Conservation (phyloP, 2,329 filamentous ascomycete genomes). For the Botrytis pseudocinerea region DNA sequence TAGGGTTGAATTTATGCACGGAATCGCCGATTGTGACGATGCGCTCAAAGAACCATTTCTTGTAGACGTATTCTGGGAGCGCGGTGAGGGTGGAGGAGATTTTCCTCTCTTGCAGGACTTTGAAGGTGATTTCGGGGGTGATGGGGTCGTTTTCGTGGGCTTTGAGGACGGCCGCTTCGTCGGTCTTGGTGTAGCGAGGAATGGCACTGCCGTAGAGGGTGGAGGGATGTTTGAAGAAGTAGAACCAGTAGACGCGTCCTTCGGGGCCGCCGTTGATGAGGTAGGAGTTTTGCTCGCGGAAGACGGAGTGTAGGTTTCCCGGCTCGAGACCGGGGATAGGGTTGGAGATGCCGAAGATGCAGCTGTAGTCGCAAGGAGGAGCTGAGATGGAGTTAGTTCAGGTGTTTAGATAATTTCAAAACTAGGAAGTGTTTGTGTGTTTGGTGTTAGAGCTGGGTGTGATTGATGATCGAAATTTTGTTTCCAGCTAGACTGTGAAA, state of each 20-base stretch:
- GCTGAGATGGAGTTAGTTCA: not conserved
- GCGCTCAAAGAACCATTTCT: constrained; percentile 45
- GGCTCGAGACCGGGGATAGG: constrained; percentile 23
- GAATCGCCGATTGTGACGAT: constrained; percentile 37
- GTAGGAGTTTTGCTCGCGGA: constrained; percentile 24
- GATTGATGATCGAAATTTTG: not conserved
- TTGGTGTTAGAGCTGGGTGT: not conserved
- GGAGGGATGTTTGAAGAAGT: constrained; percentile 28
- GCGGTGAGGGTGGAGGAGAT: constrained; percentile 23
- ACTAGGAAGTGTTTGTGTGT: no score
- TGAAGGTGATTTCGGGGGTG: constrained; percentile 24
- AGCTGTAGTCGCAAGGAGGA: constrained; percentile 25
- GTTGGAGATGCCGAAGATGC: constrained; percentile 31
- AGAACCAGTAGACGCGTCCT: constrained; percentile 27
- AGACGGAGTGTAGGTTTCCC: constrained; percentile 23
- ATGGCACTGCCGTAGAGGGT: constrained; percentile 26
- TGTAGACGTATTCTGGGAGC: constrained; percentile 37
- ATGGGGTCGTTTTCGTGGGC: constrained; percentile 23
- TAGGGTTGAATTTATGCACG: constrained; percentile 24
- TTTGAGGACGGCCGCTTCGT: constrained; percentile 24
- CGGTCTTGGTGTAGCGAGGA: constrained; percentile 29
- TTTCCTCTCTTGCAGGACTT: constrained; percentile 26
- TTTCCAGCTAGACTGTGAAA: not conserved
- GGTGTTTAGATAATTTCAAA: no score
- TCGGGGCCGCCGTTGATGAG: constrained; percentile 27